A percentile compares a stretch with the other conserved stretches of the same genome.
phyloP scores from a whole-genome alignment of 2,329 filamentous ascomycete species.

The Neonectria neomacrospora region DNA sequence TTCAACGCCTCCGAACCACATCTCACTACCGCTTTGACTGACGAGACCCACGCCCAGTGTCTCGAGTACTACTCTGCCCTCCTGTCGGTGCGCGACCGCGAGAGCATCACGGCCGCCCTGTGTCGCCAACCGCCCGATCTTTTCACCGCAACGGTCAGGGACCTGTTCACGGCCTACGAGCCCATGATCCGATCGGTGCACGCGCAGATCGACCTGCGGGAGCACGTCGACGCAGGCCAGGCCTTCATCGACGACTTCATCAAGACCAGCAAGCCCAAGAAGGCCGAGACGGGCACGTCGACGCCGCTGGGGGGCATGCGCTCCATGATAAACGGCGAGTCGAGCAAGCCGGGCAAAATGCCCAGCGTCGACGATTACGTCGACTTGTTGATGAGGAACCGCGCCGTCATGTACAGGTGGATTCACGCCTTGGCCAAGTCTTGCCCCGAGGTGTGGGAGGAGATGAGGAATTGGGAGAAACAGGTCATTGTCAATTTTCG shows the following conservation, averaged over 20 bases:
- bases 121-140: conserved; percentile 78
- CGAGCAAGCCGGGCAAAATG: conserved; percentile 36
- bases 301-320: conserved; percentile 35
- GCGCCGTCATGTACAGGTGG: conserved; percentile 73
- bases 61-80: conserved; percentile 77
- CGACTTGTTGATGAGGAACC: conserved; percentile 71
- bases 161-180: conserved; percentile 75
- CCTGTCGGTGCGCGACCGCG: conserved; percentile 79
- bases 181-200: conserved; percentile 79
- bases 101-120: conserved; percentile 72
- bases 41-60: conserved; percentile 71
- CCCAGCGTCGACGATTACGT: conserved; percentile 80
- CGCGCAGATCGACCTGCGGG: conserved; percentile 75
- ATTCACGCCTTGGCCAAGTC: conserved; percentile 75
- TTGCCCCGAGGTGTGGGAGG: conserved; percentile 71
- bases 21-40: conserved; percentile 60
- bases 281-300: conserved; percentile 36
- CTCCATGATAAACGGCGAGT: conserved; percentile 37
- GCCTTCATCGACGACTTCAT: conserved; percentile 78
- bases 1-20: conserved; percentile 63
- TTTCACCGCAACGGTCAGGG: conserved; percentile 74
- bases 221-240: conserved; percentile 74
- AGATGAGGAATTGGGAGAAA: conserved; percentile 71
- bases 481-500: conserved; percentile 67
- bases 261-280: conserved; percentile 62